Evolutionary conservation across 768 basidiomycete genomes (phyloP).

Genomic region (Podaxis rugospora): DNA sequence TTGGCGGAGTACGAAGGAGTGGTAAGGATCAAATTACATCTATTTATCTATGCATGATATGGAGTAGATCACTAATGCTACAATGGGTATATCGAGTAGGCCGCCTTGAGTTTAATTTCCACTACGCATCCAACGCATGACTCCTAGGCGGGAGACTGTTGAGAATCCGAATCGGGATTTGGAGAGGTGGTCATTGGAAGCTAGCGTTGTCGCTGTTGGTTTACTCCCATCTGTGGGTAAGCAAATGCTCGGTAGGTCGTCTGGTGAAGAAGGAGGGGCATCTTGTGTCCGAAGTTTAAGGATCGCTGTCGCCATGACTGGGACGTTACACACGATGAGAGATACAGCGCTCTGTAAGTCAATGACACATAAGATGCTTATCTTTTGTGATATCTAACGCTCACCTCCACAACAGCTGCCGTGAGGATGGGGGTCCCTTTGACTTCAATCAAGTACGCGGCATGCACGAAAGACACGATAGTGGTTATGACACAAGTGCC

Average conservation of each 20-base stretch:
- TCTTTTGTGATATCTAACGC: neutral
- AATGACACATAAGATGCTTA: neutral
- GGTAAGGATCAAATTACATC: too few species aligned
- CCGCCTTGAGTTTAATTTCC: neutral
- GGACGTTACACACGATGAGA: conserved; percentile 35
- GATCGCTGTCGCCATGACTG: conserved; percentile 27
- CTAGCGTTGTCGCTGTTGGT: neutral
- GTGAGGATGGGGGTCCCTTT: conserved; percentile 27
- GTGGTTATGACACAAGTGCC: conserved; percentile 51
- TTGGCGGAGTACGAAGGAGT: too few species aligned
- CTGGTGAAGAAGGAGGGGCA: neutral
- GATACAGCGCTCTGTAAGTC: conserved; percentile 26
- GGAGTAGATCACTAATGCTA: too few species aligned
- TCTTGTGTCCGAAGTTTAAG: conserved; percentile 8
- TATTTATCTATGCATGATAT: too few species aligned
- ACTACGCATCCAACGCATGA: neutral
- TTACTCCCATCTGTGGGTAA: neutral
- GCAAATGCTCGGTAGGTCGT: neutral
- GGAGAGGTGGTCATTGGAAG: neutral
- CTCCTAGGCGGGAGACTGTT: neutral
- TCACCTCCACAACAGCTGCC: conserved; percentile 40
- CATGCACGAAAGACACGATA: conserved; percentile 43
- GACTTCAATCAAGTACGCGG: conserved; percentile 31
- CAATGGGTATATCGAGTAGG: too few species aligned
- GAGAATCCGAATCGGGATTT: neutral